Percentiles rank a stretch among this genome's conserved stretches.
These are phyloP conservation scores for Penicillium nordicum DNA, from an alignment of 2,329 filamentous ascomycete genomes.

Conservation along the genomic window DNA sequence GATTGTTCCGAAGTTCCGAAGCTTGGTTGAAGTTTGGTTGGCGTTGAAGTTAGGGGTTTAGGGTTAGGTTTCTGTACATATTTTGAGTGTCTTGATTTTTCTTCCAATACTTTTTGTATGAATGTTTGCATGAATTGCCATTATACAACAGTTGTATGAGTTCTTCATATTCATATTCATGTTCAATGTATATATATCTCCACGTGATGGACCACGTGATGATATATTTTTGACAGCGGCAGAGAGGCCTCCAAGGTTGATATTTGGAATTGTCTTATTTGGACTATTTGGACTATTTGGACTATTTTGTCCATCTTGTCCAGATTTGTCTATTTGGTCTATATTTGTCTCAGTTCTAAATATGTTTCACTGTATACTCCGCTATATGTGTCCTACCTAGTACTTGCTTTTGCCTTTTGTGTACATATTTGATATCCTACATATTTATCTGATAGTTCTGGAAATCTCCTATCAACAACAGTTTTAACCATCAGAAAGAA, in stretches of 20 bases:
- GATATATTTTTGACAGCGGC: background rate
- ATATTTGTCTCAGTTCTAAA: background rate
- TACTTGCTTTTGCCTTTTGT: background rate
- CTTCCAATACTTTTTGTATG: background rate
- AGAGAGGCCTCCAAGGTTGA: background rate
- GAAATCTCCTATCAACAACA: background rate
- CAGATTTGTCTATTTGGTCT: background rate
- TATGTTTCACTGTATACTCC: background rate
- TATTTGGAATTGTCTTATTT: background rate
- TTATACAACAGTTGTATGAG: background rate
- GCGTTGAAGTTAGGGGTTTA: conserved; percentile 5
- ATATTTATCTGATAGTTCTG: background rate
- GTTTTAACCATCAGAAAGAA: background rate
- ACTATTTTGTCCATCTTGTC: background rate
- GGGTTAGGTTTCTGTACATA: conserved; percentile 16
- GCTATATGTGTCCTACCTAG: background rate
- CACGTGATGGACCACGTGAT: conserved; percentile 9
- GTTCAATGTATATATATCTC: background rate
- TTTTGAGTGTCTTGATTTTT: conserved; percentile 1
- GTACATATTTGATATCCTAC: background rate
- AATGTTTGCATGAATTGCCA: background rate
- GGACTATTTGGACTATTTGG: too few species aligned
- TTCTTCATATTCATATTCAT: background rate
- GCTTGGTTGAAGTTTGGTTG: background rate
- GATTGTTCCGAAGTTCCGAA: background rate